Conservation (phyloP, 164 flowering plant genomes). For the Liriodendron chinense region DNA sequence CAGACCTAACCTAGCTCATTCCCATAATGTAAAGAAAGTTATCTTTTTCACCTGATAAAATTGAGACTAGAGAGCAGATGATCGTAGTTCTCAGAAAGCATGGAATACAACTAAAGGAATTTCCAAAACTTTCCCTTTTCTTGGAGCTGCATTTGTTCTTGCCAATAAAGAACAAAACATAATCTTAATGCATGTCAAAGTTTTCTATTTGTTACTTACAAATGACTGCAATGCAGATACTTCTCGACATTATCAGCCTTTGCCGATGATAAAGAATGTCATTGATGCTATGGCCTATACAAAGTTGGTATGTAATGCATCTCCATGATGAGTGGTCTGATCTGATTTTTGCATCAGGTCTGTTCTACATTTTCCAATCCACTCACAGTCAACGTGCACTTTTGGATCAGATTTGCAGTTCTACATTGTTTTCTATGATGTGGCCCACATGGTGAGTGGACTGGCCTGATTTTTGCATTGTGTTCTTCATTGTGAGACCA, state of each 20-base stretch:
- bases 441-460: too few relatives aligned
- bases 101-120: not conserved
- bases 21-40: not conserved
- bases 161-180: not conserved
- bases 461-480: too few relatives aligned
- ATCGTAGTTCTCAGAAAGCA: not conserved
- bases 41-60: not conserved
- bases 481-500: too few relatives aligned
- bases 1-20: too few relatives aligned
- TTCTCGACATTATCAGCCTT: slow-evolving; percentile 74
- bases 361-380: not conserved
- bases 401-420: too few relatives aligned
- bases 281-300: slow-evolving; percentile 89
- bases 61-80: not conserved
- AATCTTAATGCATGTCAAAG: not conserved
- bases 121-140: not conserved
- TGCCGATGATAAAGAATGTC: slow-evolving; percentile 69
- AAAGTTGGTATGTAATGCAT: slow-evolving; percentile 58
- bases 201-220: not conserved
- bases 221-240: slow-evolving; percentile 57
- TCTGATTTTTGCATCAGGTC: not conserved
- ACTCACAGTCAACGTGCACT: not conserved
- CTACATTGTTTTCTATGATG: too few relatives aligned
- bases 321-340: not conserved
- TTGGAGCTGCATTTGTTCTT: not conserved